A percentile compares a stretch with the other conserved stretches of the same genome.
phyloP scores from a whole-genome alignment of 2,329 filamentous ascomycete species.

The Botrytis fragariae region DNA sequence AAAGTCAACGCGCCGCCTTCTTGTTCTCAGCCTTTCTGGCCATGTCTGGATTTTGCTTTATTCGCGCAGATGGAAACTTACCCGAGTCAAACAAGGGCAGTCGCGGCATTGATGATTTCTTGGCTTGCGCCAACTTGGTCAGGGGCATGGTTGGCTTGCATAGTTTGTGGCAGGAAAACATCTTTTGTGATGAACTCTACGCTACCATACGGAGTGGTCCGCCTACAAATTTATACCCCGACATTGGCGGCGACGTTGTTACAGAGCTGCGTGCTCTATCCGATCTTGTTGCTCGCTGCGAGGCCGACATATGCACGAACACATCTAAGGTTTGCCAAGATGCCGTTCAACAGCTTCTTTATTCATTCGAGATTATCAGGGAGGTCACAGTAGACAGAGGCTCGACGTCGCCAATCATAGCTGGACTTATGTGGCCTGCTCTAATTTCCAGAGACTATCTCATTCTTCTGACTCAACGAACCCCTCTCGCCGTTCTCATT shows the following conservation, averaged over 20 bases:
- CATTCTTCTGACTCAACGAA: background rate
- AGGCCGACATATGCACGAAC: background rate
- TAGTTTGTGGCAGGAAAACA: background rate
- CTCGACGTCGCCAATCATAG: background rate
- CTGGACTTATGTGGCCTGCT: background rate
- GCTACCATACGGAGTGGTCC: background rate
- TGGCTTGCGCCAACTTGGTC: background rate
- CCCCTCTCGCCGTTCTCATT: background rate
- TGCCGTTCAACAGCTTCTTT: background rate
- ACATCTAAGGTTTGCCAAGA: background rate
- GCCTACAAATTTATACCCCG: background rate
- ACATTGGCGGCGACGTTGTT: background rate
- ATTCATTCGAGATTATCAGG: background rate
- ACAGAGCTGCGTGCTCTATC: background rate
- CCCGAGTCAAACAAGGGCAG: background rate
- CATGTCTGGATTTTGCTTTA: background rate
- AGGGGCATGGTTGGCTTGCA: background rate
- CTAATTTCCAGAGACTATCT: background rate
- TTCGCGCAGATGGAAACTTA: background rate
- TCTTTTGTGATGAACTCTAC: background rate
- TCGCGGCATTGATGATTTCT: background rate
- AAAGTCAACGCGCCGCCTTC: background rate
- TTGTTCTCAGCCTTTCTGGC: background rate
- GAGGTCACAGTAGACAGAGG: background rate
- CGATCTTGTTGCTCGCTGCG: background rate